Evolutionary conservation across 2,329 filamentous ascomycete species (phyloP), one percentile per base, ranked within the genome.

Genomic region (Claviceps humidiphila): DNA sequence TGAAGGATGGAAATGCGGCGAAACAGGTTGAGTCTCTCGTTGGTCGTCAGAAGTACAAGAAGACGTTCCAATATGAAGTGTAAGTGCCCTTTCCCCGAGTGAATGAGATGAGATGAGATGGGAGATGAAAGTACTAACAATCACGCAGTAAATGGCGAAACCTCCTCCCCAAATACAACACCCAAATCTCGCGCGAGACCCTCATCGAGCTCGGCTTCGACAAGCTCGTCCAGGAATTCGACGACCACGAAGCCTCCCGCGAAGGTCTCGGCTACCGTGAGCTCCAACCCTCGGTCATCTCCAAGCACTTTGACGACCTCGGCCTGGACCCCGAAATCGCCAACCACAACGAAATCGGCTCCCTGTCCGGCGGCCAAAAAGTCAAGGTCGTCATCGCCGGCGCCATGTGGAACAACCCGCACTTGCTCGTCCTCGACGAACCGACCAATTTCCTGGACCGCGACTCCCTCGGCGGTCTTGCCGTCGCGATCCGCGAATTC

Each of bases 391-490:
- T 98, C 57, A 82, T 98, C 60, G 93, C 89, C 3, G 88, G 88
- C 63, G 88, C 89, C 61, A 94, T 95, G 89, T 95, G 90, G 90
- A 96, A 97, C 74, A 97, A 97, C 75, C 93, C 93, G 1, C 93
- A 98, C 74, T 73, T 98, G 63, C 81, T 98, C 56, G 93, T 98
- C 48, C 84, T 98, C 24, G 93, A 98, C 78, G 91, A 98, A 73
- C 93, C 93, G 54, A 97, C 93, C 67, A 98, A 98, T 75, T 98
- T 96, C 80, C 82, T 98, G 75, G 93, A 98, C 66, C 89, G 93
- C 61, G 93, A 98, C 72, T 95, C 90, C 16, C 84, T 98, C 17
- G 94, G 93, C 64, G 93, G 91, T 69, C 80, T 98, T 52, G 90
- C 93, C n/a, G 89, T 95, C 42, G 93, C 93, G 59, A 97, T 98